Evolutionary conservation across 495 filamentous ascomycete genomes (phyloP).

Genomic region (Cairneyella variabilis): DNA sequence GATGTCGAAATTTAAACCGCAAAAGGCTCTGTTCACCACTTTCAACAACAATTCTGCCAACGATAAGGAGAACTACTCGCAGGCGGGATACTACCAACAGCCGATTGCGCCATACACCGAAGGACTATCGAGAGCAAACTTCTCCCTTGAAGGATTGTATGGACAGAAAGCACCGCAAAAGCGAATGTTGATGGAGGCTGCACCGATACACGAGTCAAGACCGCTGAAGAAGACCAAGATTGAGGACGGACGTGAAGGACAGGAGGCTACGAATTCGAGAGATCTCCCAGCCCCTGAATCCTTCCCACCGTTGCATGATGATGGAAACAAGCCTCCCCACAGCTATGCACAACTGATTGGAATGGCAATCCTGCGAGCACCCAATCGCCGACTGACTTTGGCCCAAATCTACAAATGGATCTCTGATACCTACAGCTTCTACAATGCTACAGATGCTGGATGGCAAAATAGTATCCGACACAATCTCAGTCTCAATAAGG

Average conservation of each 20-base stretch:
- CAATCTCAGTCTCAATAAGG: constrained; percentile 95
- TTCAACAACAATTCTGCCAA: constrained; percentile 47
- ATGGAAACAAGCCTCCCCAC: constrained; percentile 82
- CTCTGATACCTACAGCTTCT: constrained; percentile 86
- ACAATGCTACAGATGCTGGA: constrained; percentile 75
- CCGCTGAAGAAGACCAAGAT: constrained; percentile 58
- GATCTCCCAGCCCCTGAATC: constrained; percentile 66
- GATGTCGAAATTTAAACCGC: constrained; percentile 57
- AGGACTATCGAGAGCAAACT: constrained; percentile 32
- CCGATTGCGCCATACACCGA: constrained; percentile 44
- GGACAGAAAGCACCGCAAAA: constrained; percentile 60
- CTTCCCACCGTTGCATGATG: constrained; percentile 78
- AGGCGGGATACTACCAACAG: constrained; percentile 41
- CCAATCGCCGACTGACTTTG: constrained; percentile 78
- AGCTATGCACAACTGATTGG: constrained; percentile 96
- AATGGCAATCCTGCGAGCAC: constrained; percentile 90
- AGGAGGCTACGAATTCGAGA: constrained; percentile 43
- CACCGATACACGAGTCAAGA: constrained; percentile 66
- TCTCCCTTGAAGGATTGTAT: constrained; percentile 46
- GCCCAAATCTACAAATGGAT: constrained; percentile 99
- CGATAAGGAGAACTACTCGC: constrained; percentile 63
- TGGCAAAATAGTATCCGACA: constrained; percentile 99
- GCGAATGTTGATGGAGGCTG: constrained; percentile 66
- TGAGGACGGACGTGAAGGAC: constrained; percentile 30
- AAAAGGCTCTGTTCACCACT: constrained; percentile 63